phyloP scores from a whole-genome alignment of 2,329 filamentous ascomycete genomes.

The Trichoderma oligosporum region DNA sequence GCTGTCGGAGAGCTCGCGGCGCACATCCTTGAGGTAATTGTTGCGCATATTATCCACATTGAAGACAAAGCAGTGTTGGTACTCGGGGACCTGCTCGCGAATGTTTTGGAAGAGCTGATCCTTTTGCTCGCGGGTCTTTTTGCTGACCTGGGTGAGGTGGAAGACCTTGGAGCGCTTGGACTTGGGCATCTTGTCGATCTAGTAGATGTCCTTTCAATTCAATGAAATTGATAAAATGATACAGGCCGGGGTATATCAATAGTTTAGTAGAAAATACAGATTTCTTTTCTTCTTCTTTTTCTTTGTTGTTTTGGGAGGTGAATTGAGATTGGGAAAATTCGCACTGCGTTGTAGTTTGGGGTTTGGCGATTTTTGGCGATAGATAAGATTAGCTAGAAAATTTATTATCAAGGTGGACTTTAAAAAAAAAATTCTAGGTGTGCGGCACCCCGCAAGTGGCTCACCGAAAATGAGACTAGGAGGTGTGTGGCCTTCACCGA shows the following conservation, averaged over 20 bases:
- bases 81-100: conserved; percentile 77
- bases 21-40: conserved; percentile 87
- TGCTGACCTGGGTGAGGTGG: conserved; percentile 84
- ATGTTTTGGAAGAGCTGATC: conserved; percentile 85
- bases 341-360: neutral
- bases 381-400: conserved; percentile 37
- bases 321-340: conserved; percentile 2
- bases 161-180: conserved; percentile 89
- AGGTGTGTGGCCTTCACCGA: neutral
- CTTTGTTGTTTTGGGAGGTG: neutral
- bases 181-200: conserved; percentile 73
- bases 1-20: conserved; percentile 78
- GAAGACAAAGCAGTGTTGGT: conserved; percentile 91
- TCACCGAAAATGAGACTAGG: conserved; percentile 23
- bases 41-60: conserved; percentile 97
- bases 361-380: conserved; percentile 23
- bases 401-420: conserved; percentile 26
- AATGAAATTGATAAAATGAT: no score
- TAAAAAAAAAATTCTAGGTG: conserved; percentile 27
- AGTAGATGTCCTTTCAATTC: conserved; percentile 15
- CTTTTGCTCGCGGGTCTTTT: conserved; percentile 91
- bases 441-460: conserved; percentile 31
- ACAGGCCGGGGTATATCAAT: no score
- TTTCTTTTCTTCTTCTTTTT: no score
- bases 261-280: no score